phyloP scores from a whole-genome alignment of 331 rosid genomes.

The Telfairia occidentalis region DNA sequence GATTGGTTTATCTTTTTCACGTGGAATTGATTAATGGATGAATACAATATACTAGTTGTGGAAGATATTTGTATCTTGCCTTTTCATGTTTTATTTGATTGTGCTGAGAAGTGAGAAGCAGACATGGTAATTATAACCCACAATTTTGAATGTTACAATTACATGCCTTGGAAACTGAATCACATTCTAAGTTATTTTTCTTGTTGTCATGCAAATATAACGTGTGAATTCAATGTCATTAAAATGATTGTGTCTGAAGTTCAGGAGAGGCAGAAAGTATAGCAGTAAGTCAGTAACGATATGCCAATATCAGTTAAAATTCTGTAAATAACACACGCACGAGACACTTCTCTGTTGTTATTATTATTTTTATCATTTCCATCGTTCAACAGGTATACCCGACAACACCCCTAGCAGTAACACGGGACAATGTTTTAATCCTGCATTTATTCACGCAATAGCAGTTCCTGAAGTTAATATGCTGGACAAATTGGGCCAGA shows the following conservation, averaged over 20 bases:
- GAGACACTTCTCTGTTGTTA: neutral
- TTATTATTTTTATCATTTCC: neutral
- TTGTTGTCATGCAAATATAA: neutral
- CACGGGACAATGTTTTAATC: slow-evolving; percentile 63
- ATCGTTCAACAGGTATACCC: slow-evolving; percentile 37
- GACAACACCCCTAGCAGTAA: slow-evolving; percentile 27
- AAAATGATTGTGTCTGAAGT: neutral
- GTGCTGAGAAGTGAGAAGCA: neutral
- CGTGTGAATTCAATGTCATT: neutral
- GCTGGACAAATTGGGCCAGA: slow-evolving; percentile 54
- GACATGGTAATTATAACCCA: neutral
- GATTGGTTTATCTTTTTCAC: neutral
- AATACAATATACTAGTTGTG: neutral
- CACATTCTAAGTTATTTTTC: neutral
- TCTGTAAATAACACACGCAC: neutral
- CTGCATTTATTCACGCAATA: slow-evolving; percentile 75
- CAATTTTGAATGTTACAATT: neutral
- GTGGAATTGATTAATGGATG: neutral
- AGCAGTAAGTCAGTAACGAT: neutral
- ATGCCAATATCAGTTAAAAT: neutral
- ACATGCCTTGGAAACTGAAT: neutral
- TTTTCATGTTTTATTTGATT: neutral
- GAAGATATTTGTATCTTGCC: neutral
- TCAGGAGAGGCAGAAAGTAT: neutral
- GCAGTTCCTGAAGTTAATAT: slow-evolving; percentile 81